phyloP scores from a whole-genome alignment of 2,329 filamentous ascomycete species.

The Nannizzia gypsea region DNA sequence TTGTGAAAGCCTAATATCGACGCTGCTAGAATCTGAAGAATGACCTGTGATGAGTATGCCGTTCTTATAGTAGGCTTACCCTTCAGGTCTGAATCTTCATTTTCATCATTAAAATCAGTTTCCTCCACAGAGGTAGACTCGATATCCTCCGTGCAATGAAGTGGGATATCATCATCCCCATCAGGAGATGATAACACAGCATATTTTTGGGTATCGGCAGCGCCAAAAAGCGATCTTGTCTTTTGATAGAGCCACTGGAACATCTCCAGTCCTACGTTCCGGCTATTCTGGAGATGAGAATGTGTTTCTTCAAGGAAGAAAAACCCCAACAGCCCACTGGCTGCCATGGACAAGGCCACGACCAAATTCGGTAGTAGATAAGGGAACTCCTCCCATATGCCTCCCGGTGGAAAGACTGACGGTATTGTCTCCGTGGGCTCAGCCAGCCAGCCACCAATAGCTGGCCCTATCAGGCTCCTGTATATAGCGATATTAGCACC shows the following conservation, averaged over 20 bases:
- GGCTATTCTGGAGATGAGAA: slow-evolving; percentile 2
- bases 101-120: neutral
- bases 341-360: neutral
- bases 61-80: neutral
- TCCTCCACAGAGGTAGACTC: neutral
- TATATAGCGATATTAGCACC: neutral
- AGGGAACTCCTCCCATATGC: slow-evolving; percentile 9
- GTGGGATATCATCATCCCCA: neutral
- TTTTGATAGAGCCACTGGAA: neutral
- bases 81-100: neutral
- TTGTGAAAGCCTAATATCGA: slow-evolving; percentile 9
- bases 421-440: slow-evolving; percentile 8
- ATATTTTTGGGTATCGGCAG: neutral
- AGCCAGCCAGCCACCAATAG: slow-evolving; percentile 9
- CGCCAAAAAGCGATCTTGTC: neutral
- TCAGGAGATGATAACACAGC: neutral
- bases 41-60: slow-evolving; percentile 5
- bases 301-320: slow-evolving; percentile 10
- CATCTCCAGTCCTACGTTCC: neutral
- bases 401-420: neutral
- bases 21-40: slow-evolving; percentile 9
- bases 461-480: slow-evolving; percentile 9
- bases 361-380: slow-evolving; percentile 10
- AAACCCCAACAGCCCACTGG: slow-evolving; percentile 3
- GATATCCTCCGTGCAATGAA: neutral